Base-by-base conservation (phyloP, 139 green algal species). In the Nannochloris sp. region DNA sequence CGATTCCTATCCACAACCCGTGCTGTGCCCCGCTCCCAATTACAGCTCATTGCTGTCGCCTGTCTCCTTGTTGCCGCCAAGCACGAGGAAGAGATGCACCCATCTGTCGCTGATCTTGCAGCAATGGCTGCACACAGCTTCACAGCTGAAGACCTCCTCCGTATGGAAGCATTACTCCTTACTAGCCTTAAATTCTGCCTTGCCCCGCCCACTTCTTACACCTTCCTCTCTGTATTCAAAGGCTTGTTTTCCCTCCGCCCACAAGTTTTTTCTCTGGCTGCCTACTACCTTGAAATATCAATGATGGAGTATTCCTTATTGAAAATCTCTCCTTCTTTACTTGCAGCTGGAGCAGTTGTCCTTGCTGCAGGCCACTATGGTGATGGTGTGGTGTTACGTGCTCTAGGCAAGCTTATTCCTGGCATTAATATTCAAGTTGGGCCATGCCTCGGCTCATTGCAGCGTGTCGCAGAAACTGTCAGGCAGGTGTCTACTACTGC, bases 101-200 rank as follows among this genome's bases (percentile, higher is more conserved):
- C 76, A 3, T 82, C 72, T 9, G 51, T 83, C 1, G 24, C 54
- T 36, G 67, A 78, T 24, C 76, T 81, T 57, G 71, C 59, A 35
- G 64, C 54, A 36, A 81, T 83, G 35, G 58, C 76, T 25, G 76
- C 72, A 61, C 68, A 83, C 67, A 73, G 72, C 63, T 83, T 83
- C 45, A 27, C 42, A 61, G 65, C 76, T 33, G 53, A 61, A 2
- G 70, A 81, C 44, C 51, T 87, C n/a, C 46, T 79, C 6, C 60
- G 66, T 19, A 88, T 85, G 76, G 80, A 87, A 68, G 53, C 57
- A 1, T 58, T 76, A 6, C 32, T 88, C 42, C 72, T 87, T n/a
- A 64, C 76, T 37, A 66, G 56, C 23, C 54, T 87, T 53, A 42
- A 60, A 14, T 87, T 76, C 36, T 56, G 69, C 25, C 56, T 82